These are phyloP conservation scores for Yamadazyma kanchanaburiensis DNA, from an alignment of 1,139 yeast genomes.

Conservation along the genomic window DNA sequence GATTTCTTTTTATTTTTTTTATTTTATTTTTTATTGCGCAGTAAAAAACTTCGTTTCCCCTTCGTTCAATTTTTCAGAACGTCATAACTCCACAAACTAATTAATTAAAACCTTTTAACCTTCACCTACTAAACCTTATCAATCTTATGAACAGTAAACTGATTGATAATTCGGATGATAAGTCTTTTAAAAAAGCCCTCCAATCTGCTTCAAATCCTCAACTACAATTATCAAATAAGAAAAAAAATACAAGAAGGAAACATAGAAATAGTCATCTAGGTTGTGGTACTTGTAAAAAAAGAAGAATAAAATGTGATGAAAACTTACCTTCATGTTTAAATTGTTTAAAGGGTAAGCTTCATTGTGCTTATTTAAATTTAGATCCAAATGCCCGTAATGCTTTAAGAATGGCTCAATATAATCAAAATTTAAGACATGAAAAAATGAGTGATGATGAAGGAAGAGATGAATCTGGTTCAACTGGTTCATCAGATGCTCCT, in stretches of 20 bases:
- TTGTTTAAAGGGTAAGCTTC: constrained; percentile 56
- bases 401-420: constrained; percentile 49
- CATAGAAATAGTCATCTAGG: constrained; percentile 64
- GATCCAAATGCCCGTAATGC: constrained; percentile 52
- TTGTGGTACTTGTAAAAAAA: constrained; percentile 64
- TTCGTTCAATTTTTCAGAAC: constrained; percentile 3
- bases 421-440: constrained; percentile 39
- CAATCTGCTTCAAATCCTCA: constrained; percentile 15
- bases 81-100: no score
- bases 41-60: constrained; percentile 7
- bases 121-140: constrained; percentile 1
- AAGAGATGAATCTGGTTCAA: background rate
- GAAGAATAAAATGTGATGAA: constrained; percentile 69
- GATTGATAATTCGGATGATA: constrained; percentile 9
- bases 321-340: constrained; percentile 58
- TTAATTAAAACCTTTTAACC: background rate
- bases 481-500: background rate
- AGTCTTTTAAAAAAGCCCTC: constrained; percentile 15
- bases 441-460: constrained; percentile 16
- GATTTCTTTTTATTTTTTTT: constrained; percentile 2
- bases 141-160: constrained; percentile 1
- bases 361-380: constrained; percentile 51
- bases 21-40: constrained; percentile 5
- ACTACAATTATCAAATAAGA: constrained; percentile 15
- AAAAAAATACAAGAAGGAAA: constrained; percentile 52